These are phyloP conservation scores for Hericium erinaceus DNA, from an alignment of 768 basidiomycete species.

Conservation along the genomic window DNA sequence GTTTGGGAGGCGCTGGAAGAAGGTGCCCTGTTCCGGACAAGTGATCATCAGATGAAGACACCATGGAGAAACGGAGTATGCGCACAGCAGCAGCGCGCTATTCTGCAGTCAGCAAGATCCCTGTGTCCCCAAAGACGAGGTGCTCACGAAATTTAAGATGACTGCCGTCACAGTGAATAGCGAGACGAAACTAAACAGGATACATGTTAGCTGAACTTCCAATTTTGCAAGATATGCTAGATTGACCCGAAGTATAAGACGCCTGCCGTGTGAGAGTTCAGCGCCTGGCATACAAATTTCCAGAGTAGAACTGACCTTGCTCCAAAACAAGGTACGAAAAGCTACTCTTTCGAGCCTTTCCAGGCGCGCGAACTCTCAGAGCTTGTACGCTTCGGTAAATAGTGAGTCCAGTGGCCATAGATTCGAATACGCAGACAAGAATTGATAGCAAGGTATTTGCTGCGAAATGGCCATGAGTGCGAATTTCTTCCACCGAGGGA, in stretches of 20 bases:
- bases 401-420: slow-evolving; percentile 12
- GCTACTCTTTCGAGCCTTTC: background rate
- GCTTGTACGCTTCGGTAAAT: slow-evolving; percentile 14
- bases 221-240: background rate
- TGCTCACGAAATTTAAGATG: slow-evolving; percentile 12
- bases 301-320: background rate
- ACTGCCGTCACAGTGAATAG: slow-evolving; percentile 10
- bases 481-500: background rate
- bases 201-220: background rate
- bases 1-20: slow-evolving; percentile 11
- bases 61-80: background rate
- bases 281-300: too few species aligned
- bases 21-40: background rate
- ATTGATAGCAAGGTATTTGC: slow-evolving; percentile 15
- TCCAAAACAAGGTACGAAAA: slow-evolving; percentile 6
- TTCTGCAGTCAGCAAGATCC: background rate
- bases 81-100: background rate
- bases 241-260: too few species aligned
- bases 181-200: slow-evolving; percentile 5
- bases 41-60: background rate
- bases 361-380: background rate
- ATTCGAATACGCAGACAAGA: slow-evolving; percentile 15
- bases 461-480: background rate
- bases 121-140: too few species aligned
- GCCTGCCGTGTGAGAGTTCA: too few species aligned